Evolutionary conservation across 768 basidiomycete species (phyloP).

Genomic region (Suillus discolor): DNA sequence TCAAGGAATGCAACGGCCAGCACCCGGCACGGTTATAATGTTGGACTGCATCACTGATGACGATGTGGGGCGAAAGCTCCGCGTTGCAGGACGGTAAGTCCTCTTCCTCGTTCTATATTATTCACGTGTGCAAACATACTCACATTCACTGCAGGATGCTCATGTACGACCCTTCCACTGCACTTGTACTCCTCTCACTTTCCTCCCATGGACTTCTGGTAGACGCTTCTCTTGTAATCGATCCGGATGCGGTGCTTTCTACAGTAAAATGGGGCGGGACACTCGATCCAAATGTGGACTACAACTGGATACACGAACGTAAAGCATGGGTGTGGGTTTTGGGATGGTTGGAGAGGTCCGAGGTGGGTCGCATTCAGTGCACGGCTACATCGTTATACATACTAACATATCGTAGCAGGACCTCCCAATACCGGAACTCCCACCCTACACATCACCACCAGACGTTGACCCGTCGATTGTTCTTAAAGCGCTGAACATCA

Average conservation of each 20-base stretch:
- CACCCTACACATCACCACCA: constrained; percentile 41
- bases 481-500: constrained; percentile 55
- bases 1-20: constrained; percentile 48
- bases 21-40: constrained; percentile 47
- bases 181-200: constrained; percentile 51
- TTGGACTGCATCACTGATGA: constrained; percentile 42
- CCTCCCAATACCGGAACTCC: constrained; percentile 45
- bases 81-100: constrained; percentile 60
- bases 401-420: constrained; percentile 30
- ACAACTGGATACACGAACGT: constrained; percentile 55
- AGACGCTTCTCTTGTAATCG: constrained; percentile 56
- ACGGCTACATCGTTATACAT: neutral
- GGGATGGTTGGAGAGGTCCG: constrained; percentile 56
- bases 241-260: constrained; percentile 27
- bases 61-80: constrained; percentile 52
- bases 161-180: constrained; percentile 52
- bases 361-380: constrained; percentile 36
- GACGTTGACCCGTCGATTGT: constrained; percentile 48
- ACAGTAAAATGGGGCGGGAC: constrained; percentile 8
- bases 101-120: constrained; percentile 14
- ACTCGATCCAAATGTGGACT: constrained; percentile 17
- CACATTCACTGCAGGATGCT: constrained; percentile 46
- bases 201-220: constrained; percentile 54
- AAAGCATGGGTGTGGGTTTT: constrained; percentile 54
- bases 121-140: constrained; percentile 11